Evolutionary conservation across 495 filamentous ascomycete genomes (phyloP).

Genomic region (Tetracladium setigerum): DNA sequence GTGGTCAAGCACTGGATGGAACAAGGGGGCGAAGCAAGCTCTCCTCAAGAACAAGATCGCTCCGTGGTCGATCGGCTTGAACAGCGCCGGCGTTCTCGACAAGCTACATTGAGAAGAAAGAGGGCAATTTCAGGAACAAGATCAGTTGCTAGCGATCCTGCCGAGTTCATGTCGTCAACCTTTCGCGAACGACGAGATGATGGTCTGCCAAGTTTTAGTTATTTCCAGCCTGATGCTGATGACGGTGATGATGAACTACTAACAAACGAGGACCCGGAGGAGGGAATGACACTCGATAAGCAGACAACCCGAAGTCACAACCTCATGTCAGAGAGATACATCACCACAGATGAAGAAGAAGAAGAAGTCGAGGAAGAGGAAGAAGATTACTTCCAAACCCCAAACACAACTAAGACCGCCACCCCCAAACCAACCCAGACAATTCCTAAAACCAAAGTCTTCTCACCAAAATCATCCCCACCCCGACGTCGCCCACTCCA

Average conservation of each 20-base stretch:
- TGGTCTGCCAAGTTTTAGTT: slow-evolving; percentile 11
- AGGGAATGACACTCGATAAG: slow-evolving; percentile 22
- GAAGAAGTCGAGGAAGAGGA: slow-evolving; percentile 26
- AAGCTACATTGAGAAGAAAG: slow-evolving; percentile 4
- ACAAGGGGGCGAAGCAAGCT: slow-evolving; percentile 53
- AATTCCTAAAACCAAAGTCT: background rate
- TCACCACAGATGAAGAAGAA: slow-evolving; percentile 19
- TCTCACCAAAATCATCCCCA: slow-evolving; percentile 8
- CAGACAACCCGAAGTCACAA: background rate
- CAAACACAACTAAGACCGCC: slow-evolving; percentile 20
- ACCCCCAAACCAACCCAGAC: background rate
- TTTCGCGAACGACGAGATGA: slow-evolving; percentile 27
- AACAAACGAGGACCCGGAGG: slow-evolving; percentile 61
- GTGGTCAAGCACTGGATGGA: slow-evolving; percentile 87
- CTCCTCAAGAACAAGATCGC: slow-evolving; percentile 54
- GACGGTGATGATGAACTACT: slow-evolving; percentile 77
- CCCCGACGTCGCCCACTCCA: slow-evolving; percentile 35
- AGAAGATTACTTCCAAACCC: slow-evolving; percentile 20
- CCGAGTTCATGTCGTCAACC: slow-evolving; percentile 39
- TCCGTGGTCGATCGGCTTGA: slow-evolving; percentile 53
- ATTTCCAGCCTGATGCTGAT: slow-evolving; percentile 55
- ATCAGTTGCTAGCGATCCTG: slow-evolving; percentile 47
- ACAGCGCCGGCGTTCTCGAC: slow-evolving; percentile 24
- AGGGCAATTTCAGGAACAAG: slow-evolving; percentile 35
- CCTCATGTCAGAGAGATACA: slow-evolving; percentile 17